Evolutionary conservation across 306 rosid species (phyloP), one percentile per base, ranked within the genome.

Genomic region (Parietaria judaica): DNA sequence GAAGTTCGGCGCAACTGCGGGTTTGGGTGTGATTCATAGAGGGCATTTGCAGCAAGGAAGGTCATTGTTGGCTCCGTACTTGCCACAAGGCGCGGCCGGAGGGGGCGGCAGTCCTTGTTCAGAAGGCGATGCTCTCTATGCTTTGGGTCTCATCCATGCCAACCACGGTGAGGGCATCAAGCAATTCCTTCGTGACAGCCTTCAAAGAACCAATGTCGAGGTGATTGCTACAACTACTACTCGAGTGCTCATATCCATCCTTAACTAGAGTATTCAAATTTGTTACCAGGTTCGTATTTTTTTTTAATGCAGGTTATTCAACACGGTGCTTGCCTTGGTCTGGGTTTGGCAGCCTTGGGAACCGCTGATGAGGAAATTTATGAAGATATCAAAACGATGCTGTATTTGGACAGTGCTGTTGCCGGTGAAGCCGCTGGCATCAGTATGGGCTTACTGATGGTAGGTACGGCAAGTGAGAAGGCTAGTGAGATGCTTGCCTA

Each of bases 351-450:
- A 53, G 85, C 96, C 62, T 55, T 92, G 52, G 98, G 98, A 61
- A 92, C 98, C 46, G 98, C 98, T 54, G 95, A 92, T 74, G 94
- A 84, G 76, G 95, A 86, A 36, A 82, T 92, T 38, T 92, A 82
- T 66, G 96, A 92, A 62, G 95, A 88, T 75, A 84, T 88, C 14
- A 88, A 88, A 74, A 86, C 63, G 59, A 95, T 80, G 65, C 96
- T 92, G 16, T 88, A 84, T 72, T 85, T 96, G 9, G 98, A 92
- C 80, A 86, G 95, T 77, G 95, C 98, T 35, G 96, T 92, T 68
- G 98, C 98, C 38, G 96, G 98, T 4, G 96, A 88, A 73, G 98
- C 96, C 70, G 98, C 98, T 68, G 98, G 98, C 31, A 83, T 92
- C 63, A 86, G 96, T 72, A 82, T 92, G 98, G 98, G 98, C 38